Percentiles rank a stretch among this genome's conserved stretches.
Evolutionary conservation across 1,139 yeast species (phyloP).

Genomic region (Lodderomyces parapsilosis): DNA sequence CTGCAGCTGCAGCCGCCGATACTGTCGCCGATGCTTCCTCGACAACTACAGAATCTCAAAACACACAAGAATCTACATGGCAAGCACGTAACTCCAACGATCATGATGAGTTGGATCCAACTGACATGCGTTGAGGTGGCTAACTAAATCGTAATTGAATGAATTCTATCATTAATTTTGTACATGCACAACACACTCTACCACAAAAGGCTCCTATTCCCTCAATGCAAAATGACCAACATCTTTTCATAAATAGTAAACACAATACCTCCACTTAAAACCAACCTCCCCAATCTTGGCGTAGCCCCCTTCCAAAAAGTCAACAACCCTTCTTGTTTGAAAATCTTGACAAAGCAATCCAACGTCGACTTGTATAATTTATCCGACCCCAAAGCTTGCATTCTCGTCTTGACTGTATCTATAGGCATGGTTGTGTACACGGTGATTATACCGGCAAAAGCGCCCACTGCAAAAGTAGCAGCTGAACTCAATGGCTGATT

Average conservation of each 20-base stretch:
- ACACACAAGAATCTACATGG: background rate
- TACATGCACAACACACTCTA: background rate
- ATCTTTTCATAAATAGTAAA: constrained; percentile 93
- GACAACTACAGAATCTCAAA: background rate
- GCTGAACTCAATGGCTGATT: constrained; percentile 75
- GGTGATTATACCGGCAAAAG: constrained; percentile 89
- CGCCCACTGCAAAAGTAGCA: constrained; percentile 86
- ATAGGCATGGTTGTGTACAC: constrained; percentile 98
- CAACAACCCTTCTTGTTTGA: constrained; percentile 83
- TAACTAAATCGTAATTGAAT: background rate
- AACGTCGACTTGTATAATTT: constrained; percentile 69
- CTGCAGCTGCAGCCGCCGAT: background rate
- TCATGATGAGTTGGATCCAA: background rate
- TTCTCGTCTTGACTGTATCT: constrained; percentile 95
- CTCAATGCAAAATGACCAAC: constrained; percentile 49
- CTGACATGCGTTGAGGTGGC: background rate
- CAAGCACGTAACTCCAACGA: background rate
- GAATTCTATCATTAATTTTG: too few species aligned
- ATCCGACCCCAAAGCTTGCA: constrained; percentile 89
- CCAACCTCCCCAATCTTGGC: constrained; percentile 88
- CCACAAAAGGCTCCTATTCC: background rate
- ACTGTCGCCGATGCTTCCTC: background rate
- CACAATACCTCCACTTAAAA: constrained; percentile 93
- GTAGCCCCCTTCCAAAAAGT: constrained; percentile 99
- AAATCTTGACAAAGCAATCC: constrained; percentile 77